These are phyloP conservation scores for Somion occarium DNA, from an alignment of 1,284 basidiomycete genomes.

Conservation along the genomic window DNA sequence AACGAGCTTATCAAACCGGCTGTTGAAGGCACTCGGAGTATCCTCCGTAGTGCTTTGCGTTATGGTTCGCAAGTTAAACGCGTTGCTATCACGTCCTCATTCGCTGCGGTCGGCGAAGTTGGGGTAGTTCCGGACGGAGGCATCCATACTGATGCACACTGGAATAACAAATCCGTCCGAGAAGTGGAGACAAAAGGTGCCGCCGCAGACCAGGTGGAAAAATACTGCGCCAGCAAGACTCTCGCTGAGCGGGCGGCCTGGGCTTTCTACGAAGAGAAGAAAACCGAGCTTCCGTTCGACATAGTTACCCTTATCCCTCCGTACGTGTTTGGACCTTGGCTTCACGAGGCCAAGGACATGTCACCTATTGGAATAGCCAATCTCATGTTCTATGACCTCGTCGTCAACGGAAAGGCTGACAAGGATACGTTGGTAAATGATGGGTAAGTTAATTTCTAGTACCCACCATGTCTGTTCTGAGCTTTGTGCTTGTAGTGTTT, in stretches of 20 bases:
- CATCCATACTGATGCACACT: constrained; percentile 39
- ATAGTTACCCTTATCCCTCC: constrained; percentile 17
- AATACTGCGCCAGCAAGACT: constrained; percentile 31
- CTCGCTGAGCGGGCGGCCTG: constrained; percentile 14
- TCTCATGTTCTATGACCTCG: constrained; percentile 1
- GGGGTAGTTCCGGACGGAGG: neutral
- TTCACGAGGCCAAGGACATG: constrained; percentile 12
- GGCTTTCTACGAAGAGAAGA: constrained; percentile 18
- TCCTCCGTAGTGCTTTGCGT: constrained; percentile 30
- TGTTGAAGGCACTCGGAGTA: constrained; percentile 54
- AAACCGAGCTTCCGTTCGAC: constrained; percentile 20
- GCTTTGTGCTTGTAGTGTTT: constrained; percentile 8
- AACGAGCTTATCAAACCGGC: constrained; percentile 58
- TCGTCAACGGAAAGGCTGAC: constrained; percentile 7
- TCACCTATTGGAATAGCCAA: constrained; percentile 13
- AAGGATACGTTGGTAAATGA: constrained; percentile 4
- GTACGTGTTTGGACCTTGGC: constrained; percentile 7
- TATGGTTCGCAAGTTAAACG: constrained; percentile 17
- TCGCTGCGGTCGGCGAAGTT: constrained; percentile 20
- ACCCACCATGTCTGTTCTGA: neutral
- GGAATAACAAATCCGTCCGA: constrained; percentile 52
- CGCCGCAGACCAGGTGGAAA: constrained; percentile 33
- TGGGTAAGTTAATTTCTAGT: constrained; percentile 6
- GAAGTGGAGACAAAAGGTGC: constrained; percentile 45
- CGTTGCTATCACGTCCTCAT: constrained; percentile 14